Evolutionary conservation across 495 filamentous ascomycete genomes (phyloP).

Genomic region (Tetracladium marchalianum): DNA sequence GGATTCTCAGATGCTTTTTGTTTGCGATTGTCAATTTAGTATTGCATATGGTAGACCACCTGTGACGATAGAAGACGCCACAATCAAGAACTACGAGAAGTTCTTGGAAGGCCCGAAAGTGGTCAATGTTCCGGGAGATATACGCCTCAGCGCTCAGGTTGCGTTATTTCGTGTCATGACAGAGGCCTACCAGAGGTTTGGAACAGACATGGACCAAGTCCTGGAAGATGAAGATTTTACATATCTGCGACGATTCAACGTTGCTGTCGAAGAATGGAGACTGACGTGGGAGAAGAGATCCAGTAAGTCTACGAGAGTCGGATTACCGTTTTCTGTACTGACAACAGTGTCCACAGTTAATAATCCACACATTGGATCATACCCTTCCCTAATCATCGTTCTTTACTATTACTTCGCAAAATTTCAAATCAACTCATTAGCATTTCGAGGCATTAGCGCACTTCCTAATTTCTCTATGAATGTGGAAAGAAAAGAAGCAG

Average conservation of each 20-base stretch:
- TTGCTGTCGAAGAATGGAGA: conserved; percentile 45
- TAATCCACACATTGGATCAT: conserved; percentile 42
- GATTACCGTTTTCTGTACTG: neutral
- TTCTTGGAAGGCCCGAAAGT: conserved; percentile 37
- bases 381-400: conserved; percentile 45
- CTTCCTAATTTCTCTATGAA: conserved; percentile 41
- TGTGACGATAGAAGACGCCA: conserved; percentile 36
- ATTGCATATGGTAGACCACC: conserved; percentile 29
- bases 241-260: conserved; percentile 39
- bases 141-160: conserved; percentile 43
- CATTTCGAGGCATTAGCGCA: conserved; percentile 40
- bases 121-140: conserved; percentile 33
- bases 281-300: conserved; percentile 43
- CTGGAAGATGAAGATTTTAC: conserved; percentile 43
- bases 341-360: conserved; percentile 16
- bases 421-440: conserved; percentile 47
- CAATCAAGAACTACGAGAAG: conserved; percentile 39
- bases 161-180: conserved; percentile 47
- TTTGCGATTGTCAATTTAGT: conserved; percentile 32
- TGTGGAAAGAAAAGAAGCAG: conserved; percentile 35
- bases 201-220: conserved; percentile 40
- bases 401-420: conserved; percentile 51
- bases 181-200: conserved; percentile 44
- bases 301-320: conserved; percentile 26
- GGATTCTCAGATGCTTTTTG: conserved; percentile 27